Percentiles rank a stretch among this genome's conserved stretches.
These are phyloP conservation scores for Solanum hybrid DNA, from an alignment of 305 asterid species.

Conservation along the genomic window DNA sequence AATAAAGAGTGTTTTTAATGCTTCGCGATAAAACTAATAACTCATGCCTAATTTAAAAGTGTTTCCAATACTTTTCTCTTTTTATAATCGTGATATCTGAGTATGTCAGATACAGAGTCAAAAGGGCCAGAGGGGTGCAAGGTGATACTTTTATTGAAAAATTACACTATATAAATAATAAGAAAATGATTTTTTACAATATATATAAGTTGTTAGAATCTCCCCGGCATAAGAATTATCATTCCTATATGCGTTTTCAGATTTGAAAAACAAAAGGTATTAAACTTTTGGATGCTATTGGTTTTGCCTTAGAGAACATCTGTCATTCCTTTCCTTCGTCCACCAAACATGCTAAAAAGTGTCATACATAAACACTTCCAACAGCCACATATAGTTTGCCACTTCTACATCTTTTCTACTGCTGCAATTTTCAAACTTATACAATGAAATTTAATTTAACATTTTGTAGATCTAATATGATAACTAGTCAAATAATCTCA, in stretches of 20 bases:
- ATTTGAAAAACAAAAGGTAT: too few relatives aligned
- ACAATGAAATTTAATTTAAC: too few relatives aligned
- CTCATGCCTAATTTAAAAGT: too few relatives aligned
- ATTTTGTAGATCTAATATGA: neutral
- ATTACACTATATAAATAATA: neutral
- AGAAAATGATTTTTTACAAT: too few relatives aligned
- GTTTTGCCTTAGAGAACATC: too few relatives aligned
- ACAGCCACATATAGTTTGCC: neutral
- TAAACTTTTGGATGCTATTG: too few relatives aligned
- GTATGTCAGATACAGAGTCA: accelerated
- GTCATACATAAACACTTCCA: neutral
- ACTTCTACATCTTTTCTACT: neutral
- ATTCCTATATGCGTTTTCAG: too few relatives aligned
- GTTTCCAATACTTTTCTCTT: too few relatives aligned
- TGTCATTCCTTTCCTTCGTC: neutral
- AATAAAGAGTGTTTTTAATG: too few relatives aligned
- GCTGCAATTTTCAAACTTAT: neutral
- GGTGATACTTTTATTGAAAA: neutral
- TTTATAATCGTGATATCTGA: neutral
- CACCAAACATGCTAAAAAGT: neutral
- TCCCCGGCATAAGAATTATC: too few relatives aligned
- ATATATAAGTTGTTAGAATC: neutral
- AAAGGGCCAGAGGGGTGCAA: neutral
- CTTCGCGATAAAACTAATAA: too few relatives aligned
- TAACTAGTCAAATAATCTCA: neutral